These are phyloP conservation scores for Fusarium coffeatum DNA, from an alignment of 2,329 filamentous ascomycete genomes.

Conservation along the genomic window DNA sequence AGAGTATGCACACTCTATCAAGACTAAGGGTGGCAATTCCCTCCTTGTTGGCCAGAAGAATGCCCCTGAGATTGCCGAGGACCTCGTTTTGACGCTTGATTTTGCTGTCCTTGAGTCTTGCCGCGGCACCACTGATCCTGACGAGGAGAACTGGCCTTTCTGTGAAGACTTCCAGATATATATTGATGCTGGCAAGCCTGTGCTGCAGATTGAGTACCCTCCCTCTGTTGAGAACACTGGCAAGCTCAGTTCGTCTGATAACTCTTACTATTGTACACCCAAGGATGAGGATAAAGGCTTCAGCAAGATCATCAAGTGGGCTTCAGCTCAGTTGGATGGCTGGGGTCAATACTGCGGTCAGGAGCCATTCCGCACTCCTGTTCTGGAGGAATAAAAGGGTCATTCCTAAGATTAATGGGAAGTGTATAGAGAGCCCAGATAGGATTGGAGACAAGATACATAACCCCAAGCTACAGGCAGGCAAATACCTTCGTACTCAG, in stretches of 20 bases:
- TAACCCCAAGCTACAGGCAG: too few relatives aligned
- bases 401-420: background rate
- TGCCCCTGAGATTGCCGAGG: conserved; percentile 44
- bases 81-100: conserved; percentile 46
- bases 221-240: conserved; percentile 42
- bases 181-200: conserved; percentile 47
- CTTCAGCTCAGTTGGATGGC: conserved; percentile 48
- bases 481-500: too few relatives aligned
- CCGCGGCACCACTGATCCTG: conserved; percentile 40
- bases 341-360: conserved; percentile 50
- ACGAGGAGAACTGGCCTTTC: conserved; percentile 40
- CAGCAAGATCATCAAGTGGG: conserved; percentile 51
- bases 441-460: too few relatives aligned
- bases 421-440: background rate
- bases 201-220: conserved; percentile 53
- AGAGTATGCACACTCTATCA: conserved; percentile 46
- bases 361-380: conserved; percentile 44
- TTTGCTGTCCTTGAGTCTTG: conserved; percentile 55
- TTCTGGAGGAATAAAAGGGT: conserved; percentile 30
- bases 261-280: conserved; percentile 43
- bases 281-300: conserved; percentile 46
- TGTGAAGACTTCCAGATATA: conserved; percentile 49
- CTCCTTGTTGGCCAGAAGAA: conserved; percentile 53
- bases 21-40: conserved; percentile 39
- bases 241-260: conserved; percentile 43